Base-by-base conservation (phyloP, 345 rosid genomes). In the Erysimum cheiranthoides region DNA sequence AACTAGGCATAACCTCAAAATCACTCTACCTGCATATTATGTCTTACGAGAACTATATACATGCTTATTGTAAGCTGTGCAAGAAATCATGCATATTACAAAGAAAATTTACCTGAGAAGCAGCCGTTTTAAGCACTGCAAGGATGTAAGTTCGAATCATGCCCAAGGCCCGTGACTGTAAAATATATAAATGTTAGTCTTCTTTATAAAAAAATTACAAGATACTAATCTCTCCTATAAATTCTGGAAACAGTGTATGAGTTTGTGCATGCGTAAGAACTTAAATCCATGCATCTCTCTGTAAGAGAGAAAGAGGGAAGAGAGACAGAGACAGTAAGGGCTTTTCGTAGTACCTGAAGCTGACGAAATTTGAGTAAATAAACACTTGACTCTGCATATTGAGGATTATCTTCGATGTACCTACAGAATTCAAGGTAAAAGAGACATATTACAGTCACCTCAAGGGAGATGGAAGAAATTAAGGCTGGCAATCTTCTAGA, bases 321-420 rank as follows among this genome's bases (percentile, higher is more conserved):
- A 21, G 31, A 67, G 30, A 61, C 6, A 73, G 60, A 35, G 35
- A 68, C 25, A 59, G 65, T 34, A 49, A 61, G 13, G 57, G 56
- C 40, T 70, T 64, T 60, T 51, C 11, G 17, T 75, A 86, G 53
- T 79, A 90, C 98, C 97, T 94, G 98, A 65, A 94, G 97, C 79
- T 94, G 98, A 42, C 93, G 93, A 82, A 94, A 94, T 84, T 94
- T 94, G 58, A 94, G 92, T 82, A 94, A 83, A 87, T 92, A 94
- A 71, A 92, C 91, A 79, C 89, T 83, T 5, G 98, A 90, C 84
- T 94, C 98, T 43, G 97, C 97, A 85, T 90, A 94, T 56, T 94
- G 98, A 13, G 89, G 97, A 82, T 92, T 94, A 78, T 80, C 83
- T 79, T 92, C 96, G 36, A 92, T 89, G 73, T 94, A 94, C 80